Percentiles rank a stretch among this genome's conserved stretches.
These are phyloP conservation scores for Carex parvula DNA, from an alignment of 176 grass and related monocot species.

Conservation along the genomic window DNA sequence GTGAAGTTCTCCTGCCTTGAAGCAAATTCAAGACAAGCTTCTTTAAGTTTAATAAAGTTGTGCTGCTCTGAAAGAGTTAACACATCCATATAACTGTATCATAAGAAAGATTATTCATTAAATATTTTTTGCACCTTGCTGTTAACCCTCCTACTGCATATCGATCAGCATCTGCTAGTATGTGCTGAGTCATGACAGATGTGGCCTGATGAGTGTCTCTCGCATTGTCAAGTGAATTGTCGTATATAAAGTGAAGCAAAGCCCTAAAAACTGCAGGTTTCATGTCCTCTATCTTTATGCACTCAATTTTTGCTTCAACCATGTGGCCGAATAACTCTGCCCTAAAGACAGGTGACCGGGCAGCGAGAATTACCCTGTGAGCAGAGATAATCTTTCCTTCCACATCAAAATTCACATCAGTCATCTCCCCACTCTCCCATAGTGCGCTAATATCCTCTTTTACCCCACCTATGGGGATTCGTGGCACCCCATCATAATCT, in stretches of 20 bases:
- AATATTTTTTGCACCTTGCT: slow-evolving; percentile 10
- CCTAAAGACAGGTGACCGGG: slow-evolving; percentile 32
- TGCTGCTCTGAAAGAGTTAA: background rate
- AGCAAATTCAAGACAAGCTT: slow-evolving; percentile 20
- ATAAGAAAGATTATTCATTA: background rate
- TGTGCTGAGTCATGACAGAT: slow-evolving; percentile 28
- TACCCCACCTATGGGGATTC: background rate
- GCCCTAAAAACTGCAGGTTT: slow-evolving; percentile 20
- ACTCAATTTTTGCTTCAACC: background rate
- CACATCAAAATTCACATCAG: slow-evolving; percentile 2
- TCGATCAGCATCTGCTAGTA: slow-evolving; percentile 32
- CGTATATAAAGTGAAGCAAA: slow-evolving; percentile 49
- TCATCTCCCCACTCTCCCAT: slow-evolving; percentile 7
- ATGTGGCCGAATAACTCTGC: slow-evolving; percentile 29
- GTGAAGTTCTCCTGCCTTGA: background rate
- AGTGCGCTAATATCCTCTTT: background rate
- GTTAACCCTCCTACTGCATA: slow-evolving; percentile 34
- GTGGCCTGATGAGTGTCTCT: background rate
- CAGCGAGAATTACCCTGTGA: slow-evolving; percentile 7
- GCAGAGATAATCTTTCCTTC: slow-evolving; percentile 2
- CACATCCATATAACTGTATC: background rate
- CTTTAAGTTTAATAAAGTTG: background rate
- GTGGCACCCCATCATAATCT: background rate
- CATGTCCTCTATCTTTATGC: slow-evolving; percentile 14
- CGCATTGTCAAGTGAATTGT: slow-evolving; percentile 4